Evolutionary conservation across 169 alveolate species (phyloP).

Genomic region (Cryptosporidium ubiquitum): DNA sequence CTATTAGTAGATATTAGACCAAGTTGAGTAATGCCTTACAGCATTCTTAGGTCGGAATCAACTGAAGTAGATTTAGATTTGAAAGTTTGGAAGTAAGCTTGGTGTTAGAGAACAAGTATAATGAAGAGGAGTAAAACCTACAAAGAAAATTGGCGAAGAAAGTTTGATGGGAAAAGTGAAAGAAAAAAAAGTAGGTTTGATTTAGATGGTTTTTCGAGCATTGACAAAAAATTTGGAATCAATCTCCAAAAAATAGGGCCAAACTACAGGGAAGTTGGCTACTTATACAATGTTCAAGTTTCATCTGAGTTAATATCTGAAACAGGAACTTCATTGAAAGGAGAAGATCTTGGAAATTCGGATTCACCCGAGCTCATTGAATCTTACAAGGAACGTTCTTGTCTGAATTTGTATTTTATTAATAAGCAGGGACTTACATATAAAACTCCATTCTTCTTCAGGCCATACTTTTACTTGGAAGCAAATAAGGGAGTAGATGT

Average conservation of each 20-base stretch:
- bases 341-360: background rate
- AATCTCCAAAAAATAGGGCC: constrained; percentile 13
- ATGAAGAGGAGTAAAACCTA: background rate
- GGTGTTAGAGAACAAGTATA: background rate
- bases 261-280: constrained; percentile 37
- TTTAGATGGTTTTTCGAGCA: background rate
- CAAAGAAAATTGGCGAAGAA: background rate
- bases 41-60: background rate
- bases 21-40: background rate
- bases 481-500: constrained; percentile 76
- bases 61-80: background rate
- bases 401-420: constrained; percentile 44
- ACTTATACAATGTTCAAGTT: constrained; percentile 58
- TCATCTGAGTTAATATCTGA: constrained; percentile 44
- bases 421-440: constrained; percentile 60
- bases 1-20: background rate
- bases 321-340: background rate
- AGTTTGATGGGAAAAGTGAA: background rate
- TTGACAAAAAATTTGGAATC: constrained; percentile 49
- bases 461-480: constrained; percentile 91
- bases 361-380: constrained; percentile 3
- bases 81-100: background rate
- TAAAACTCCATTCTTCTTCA: constrained; percentile 80
- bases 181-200: background rate
- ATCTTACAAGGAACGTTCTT: constrained; percentile 49